These are phyloP conservation scores for Globisporangium middletonii DNA, from an alignment of 352 stramenopile genomes.

Conservation along the genomic window DNA sequence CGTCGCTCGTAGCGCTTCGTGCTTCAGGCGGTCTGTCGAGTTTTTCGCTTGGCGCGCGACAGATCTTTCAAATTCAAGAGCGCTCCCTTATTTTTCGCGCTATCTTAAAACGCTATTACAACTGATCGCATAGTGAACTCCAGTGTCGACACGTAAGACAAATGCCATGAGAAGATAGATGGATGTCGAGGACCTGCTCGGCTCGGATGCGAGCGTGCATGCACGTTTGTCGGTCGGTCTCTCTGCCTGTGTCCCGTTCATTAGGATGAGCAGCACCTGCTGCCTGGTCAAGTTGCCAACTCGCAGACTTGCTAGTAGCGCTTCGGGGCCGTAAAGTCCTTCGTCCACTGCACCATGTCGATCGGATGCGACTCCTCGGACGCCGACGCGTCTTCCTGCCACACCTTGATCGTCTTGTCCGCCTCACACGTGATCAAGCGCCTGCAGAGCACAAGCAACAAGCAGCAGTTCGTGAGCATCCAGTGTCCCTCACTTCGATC, in stretches of 20 bases:
- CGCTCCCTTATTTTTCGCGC: not conserved
- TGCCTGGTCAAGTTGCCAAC: too few relatives aligned
- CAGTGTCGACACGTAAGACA: not conserved
- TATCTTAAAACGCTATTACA: not conserved
- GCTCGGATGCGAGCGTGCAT: too few relatives aligned
- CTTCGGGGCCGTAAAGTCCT: constrained; percentile 85
- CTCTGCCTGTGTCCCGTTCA: too few relatives aligned
- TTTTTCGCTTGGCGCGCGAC: constrained; percentile 3
- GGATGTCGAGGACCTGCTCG: not conserved
- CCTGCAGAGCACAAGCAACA: constrained; percentile 30
- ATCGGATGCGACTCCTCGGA: constrained; percentile 96
- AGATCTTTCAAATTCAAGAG: not conserved
- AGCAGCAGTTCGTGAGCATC: constrained; percentile 3
- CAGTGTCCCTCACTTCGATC: not conserved
- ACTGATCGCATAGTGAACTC: not conserved
- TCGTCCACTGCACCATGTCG: constrained; percentile 97
- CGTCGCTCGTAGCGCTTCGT: not conserved
- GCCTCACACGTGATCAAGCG: constrained; percentile 98
- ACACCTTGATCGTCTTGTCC: constrained; percentile 99
- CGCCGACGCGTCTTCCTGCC: constrained; percentile 93
- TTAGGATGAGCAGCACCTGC: too few relatives aligned
- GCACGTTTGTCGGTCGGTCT: too few relatives aligned
- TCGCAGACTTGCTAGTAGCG: constrained; percentile 36
- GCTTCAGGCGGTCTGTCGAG: not conserved
- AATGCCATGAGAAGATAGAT: not conserved